A percentile compares a stretch with the other conserved stretches of the same genome.
These are phyloP conservation scores for Talaromyces marneffei DNA, from an alignment of 2,329 filamentous ascomycete genomes.

Conservation along the genomic window DNA sequence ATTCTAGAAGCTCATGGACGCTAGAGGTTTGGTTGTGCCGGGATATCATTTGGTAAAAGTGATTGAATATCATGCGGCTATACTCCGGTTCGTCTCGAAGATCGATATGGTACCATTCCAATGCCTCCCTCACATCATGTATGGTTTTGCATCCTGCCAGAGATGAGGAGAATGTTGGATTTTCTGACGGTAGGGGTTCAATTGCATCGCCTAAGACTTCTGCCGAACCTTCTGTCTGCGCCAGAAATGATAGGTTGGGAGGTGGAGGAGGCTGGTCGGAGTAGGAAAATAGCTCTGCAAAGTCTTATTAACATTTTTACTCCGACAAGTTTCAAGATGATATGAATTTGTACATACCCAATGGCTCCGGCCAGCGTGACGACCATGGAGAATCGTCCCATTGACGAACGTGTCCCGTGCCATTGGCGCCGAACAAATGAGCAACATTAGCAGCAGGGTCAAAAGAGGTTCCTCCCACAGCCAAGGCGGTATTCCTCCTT, in stretches of 20 bases:
- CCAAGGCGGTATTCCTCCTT: slow-evolving; percentile 50
- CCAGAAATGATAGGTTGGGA: slow-evolving; percentile 16
- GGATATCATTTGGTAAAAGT: slow-evolving; percentile 17
- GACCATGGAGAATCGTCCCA: slow-evolving; percentile 23
- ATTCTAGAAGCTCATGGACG: slow-evolving; percentile 26
- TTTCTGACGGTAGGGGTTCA: background rate
- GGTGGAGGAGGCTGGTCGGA: slow-evolving; percentile 18
- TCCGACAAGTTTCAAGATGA: background rate
- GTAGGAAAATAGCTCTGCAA: slow-evolving; percentile 18
- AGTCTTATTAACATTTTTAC: background rate
- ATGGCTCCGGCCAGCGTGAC: slow-evolving; percentile 17
- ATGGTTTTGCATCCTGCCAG: slow-evolving; percentile 21
- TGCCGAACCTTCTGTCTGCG: background rate
- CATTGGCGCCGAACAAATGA: slow-evolving; percentile 38
- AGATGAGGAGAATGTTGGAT: slow-evolving; percentile 14
- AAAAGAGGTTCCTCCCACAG: slow-evolving; percentile 26
- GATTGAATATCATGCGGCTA: slow-evolving; percentile 32
- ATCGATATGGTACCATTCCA: slow-evolving; percentile 27
- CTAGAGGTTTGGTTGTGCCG: background rate
- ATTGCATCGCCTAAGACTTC: background rate
- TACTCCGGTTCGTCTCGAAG: slow-evolving; percentile 30
- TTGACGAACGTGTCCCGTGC: slow-evolving; percentile 35
- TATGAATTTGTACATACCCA: slow-evolving; percentile 19
- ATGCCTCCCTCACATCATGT: slow-evolving; percentile 25
- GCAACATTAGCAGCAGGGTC: slow-evolving; percentile 33